Evolutionary conservation across 768 basidiomycete species (phyloP).

Genomic region (Auriscalpium vulgare): DNA sequence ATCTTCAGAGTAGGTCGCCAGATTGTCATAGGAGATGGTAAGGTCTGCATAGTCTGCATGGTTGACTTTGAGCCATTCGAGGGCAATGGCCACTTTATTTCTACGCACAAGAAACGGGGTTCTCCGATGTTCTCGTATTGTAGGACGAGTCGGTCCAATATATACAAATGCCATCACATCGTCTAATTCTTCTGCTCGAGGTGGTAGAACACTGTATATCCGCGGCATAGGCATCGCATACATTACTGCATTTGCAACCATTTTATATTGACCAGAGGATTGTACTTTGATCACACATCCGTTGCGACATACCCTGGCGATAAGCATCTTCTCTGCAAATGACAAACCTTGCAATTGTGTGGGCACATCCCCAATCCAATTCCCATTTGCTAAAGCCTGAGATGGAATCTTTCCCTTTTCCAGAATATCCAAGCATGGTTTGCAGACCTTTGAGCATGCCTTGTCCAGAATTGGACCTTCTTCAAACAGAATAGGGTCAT

Average conservation of each 20-base stretch:
- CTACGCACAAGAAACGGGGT: constrained; percentile 18
- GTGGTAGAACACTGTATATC: constrained; percentile 10
- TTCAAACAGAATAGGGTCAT: not conserved
- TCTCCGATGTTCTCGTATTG: constrained; percentile 19
- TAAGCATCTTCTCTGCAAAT: constrained; percentile 24
- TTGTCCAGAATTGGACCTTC: not conserved
- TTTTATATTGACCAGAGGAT: constrained; percentile 18
- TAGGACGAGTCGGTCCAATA: constrained; percentile 21
- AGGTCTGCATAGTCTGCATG: constrained; percentile 11
- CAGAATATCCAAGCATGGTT: not conserved
- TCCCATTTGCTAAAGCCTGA: constrained; percentile 25
- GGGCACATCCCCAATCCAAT: constrained; percentile 31
- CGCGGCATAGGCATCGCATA: constrained; percentile 11
- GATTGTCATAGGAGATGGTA: constrained; percentile 3
- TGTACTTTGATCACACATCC: constrained; percentile 23
- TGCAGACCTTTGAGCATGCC: not conserved
- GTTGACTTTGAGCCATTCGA: constrained; percentile 18
- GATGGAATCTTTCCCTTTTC: constrained; percentile 14
- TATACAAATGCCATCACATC: constrained; percentile 23
- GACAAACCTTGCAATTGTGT: constrained; percentile 18
- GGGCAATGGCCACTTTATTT: constrained; percentile 9
- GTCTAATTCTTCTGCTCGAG: constrained; percentile 10
- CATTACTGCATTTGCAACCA: constrained; percentile 12
- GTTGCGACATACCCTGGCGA: constrained; percentile 24
- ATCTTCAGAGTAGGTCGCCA: constrained; percentile 3